Percentiles rank a stretch among this genome's conserved stretches.
phyloP scores from a whole-genome alignment of 495 filamentous ascomycete genomes.

The Penicillium coprophilum region DNA sequence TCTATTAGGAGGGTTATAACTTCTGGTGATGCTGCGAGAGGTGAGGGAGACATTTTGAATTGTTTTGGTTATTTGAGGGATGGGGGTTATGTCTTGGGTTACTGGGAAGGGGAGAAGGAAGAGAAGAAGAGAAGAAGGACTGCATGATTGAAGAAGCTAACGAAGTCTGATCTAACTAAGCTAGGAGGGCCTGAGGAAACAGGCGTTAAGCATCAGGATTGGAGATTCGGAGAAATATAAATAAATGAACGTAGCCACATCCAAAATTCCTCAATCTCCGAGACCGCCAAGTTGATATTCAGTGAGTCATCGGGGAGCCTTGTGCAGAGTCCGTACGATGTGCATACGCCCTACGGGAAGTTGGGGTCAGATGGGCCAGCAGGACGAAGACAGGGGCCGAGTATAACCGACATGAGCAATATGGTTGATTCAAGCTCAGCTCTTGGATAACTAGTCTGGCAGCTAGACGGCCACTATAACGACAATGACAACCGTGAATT shows the following conservation, averaged over 20 bases:
- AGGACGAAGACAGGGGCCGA: neutral
- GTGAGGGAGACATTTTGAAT: conserved; percentile 19
- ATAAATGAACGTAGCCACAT: no score
- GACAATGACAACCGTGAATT: neutral
- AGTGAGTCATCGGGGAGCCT: neutral
- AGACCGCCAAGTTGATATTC: neutral
- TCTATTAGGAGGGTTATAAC: conserved; percentile 24
- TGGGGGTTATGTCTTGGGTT: neutral
- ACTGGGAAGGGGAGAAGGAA: no score
- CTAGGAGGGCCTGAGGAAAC: neutral
- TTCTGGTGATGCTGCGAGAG: conserved; percentile 18
- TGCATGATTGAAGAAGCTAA: neutral
- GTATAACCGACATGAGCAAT: neutral
- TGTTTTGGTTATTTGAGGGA: neutral
- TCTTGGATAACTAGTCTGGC: neutral
- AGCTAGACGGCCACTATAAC: neutral
- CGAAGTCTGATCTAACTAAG: neutral
- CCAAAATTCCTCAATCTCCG: neutral
- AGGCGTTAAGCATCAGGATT: neutral
- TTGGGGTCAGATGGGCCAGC: neutral
- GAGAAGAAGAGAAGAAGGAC: neutral
- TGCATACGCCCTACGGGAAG: neutral
- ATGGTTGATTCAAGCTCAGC: neutral
- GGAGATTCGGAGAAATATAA: no score
- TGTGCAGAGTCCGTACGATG: neutral